Base-by-base conservation (phyloP, 2,329 filamentous ascomycete species). In the Penicillium sp. region DNA sequence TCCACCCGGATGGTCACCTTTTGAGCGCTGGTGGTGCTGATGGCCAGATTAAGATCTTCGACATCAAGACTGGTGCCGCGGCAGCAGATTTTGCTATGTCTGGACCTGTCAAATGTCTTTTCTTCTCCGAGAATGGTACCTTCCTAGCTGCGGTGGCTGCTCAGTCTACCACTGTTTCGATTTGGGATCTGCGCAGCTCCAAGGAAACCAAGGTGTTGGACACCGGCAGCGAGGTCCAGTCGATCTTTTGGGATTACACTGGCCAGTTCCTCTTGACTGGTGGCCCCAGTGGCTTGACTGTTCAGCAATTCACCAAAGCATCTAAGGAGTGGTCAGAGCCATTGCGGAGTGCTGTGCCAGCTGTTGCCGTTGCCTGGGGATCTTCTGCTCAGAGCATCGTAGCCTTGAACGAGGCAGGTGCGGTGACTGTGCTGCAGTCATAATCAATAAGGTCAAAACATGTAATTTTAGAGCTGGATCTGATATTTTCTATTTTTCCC, bases 1-100 rank as follows among this genome's bases (percentile, higher is more conserved):
- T 99, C 83, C 95, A 99, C 73, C 95, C 96, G 7, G 95, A 99
- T 71, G 95, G 95, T n/a, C 91, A 97, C 72, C 83, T 99, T 6
- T 86, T 98, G 67, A 93, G 92, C 39, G 90, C 89, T 3, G 95
- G 93, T 61, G 90, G 89, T n/a, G 79, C 80, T 10, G 83, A 89
- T 49, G 92, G 92, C 45, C 87, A 92, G 57, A 89, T 99, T 73
- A 91, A 93, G 73, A 85, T 99, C 53, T 98, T 90, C 77, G 90
- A 96, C 75, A 88, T 92, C 65, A 93, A 90, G 75, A 90, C 85
- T 0, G 89, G 92, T 37, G 85, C 88, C 59, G 83, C 87, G 63
- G 91, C 91, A 27, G 91, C 91, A 27, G 87, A 85, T 54, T 96
- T 96, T 74, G 79, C 81, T 8, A 75, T 81, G 59, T 71, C 75